Percentiles rank a stretch among this genome's conserved stretches.
Conservation (phyloP, 768 basidiomycete species). For the Lactarius hengduanensis region DNA sequence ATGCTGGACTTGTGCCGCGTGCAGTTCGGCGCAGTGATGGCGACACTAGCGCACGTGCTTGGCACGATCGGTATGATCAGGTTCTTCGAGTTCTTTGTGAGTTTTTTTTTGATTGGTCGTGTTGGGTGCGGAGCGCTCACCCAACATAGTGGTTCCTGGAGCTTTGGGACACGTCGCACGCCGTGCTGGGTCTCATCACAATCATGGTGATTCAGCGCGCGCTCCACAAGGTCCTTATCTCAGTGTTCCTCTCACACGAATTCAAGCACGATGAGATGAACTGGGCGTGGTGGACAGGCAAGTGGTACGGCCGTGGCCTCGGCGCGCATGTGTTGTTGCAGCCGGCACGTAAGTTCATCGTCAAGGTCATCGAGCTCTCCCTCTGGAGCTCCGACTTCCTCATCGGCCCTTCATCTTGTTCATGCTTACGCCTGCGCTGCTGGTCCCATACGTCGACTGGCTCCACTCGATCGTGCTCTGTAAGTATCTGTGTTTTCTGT, state of each 20-base stretch:
- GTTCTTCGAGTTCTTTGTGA: conserved; percentile 94
- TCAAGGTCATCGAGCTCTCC: conserved; percentile 98
- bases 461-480: conserved; percentile 93
- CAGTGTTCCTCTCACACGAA: conserved; percentile 93
- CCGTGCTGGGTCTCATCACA: conserved; percentile 88
- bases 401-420: conserved; percentile 77
- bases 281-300: conserved; percentile 98
- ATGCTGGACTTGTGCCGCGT: conserved; percentile 82
- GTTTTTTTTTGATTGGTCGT: conserved; percentile 34
- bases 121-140: background rate
- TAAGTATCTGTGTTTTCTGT: conserved; percentile 44
- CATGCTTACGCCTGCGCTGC: conserved; percentile 77
- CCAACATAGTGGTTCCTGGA: conserved; percentile 85
- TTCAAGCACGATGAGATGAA: conserved; percentile 99
- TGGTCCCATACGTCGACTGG: conserved; percentile 86
- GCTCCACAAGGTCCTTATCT: conserved; percentile 91
- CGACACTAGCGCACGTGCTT: conserved; percentile 80
- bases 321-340: conserved; percentile 92
- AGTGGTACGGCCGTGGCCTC: conserved; percentile 94
- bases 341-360: conserved; percentile 94
- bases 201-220: conserved; percentile 89
- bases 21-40: conserved; percentile 90
- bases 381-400: conserved; percentile 96
- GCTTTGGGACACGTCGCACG: conserved; percentile 95
- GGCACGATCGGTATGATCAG: conserved; percentile 85